Percentiles rank a stretch among this genome's conserved stretches.
phyloP scores from a whole-genome alignment of 2,329 filamentous ascomycete genomes.

The Aureobasidium vineae region DNA sequence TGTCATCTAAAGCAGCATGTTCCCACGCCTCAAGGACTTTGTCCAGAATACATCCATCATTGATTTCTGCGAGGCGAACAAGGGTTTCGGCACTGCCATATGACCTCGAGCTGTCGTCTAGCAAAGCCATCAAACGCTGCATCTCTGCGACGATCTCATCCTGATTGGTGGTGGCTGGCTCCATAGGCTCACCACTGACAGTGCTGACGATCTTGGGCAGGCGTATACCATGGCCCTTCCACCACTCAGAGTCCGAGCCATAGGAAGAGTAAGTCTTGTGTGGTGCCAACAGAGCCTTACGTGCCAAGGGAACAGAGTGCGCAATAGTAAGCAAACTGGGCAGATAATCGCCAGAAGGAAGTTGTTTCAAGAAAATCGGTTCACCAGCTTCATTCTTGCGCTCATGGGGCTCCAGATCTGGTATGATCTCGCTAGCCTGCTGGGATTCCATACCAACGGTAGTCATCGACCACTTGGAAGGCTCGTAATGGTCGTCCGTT shows the following conservation, averaged over 20 bases:
- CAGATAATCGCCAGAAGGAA: conserved; percentile 54
- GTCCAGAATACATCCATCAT: conserved; percentile 15
- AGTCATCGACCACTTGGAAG: conserved; percentile 54
- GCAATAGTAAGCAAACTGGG: conserved; percentile 60
- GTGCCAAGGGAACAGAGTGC: conserved; percentile 59
- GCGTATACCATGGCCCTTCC: conserved; percentile 56
- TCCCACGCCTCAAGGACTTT: conserved; percentile 33
- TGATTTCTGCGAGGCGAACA: conserved; percentile 39
- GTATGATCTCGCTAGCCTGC: conserved; percentile 50
- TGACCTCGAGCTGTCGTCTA: conserved; percentile 57
- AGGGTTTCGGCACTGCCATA: conserved; percentile 59
- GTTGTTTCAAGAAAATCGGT: conserved; percentile 59
- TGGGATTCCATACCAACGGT: conserved; percentile 41
- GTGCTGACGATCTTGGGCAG: conserved; percentile 52
- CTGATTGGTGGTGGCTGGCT: conserved; percentile 37
- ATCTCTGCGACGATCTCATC: conserved; percentile 56
- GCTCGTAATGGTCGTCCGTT: conserved; percentile 55
- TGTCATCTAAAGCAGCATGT: conserved; percentile 27
- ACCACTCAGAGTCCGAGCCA: conserved; percentile 59
- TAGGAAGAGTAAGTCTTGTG: conserved; percentile 51
- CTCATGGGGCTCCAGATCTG: conserved; percentile 48
- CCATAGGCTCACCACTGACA: conserved; percentile 35
- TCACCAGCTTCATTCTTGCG: conserved; percentile 50
- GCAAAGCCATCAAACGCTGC: conserved; percentile 61
- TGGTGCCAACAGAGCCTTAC: conserved; percentile 57